Evolutionary conservation across 106 monocot genomes (phyloP), one percentile per base, ranked within the genome.

Genomic region (Amphibolis antarctica): DNA sequence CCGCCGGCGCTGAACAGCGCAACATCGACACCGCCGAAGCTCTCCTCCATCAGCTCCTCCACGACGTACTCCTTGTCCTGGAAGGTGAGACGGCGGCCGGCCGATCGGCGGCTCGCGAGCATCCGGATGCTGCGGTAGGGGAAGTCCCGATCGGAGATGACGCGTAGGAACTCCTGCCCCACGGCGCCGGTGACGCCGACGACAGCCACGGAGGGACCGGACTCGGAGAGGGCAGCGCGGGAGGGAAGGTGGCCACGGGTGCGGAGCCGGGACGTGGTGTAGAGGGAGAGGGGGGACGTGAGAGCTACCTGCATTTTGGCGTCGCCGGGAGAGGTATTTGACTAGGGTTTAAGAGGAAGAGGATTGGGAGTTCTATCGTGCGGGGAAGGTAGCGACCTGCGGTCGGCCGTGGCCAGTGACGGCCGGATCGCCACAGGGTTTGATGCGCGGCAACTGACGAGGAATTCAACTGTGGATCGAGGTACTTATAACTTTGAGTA

Each of bases 161-260:
- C 96, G 36, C 62, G 19, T 49, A 98, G 87, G 82, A 98, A 98
- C 72, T 98, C 96, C 69, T 91, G 89, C 13, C 96, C 90, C 11
- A 98, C 90, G 48, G 96, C 96, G 43, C 96, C 96, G 15, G 96
- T 98, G 51, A 85, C 82, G 46, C 96, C 90, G 29, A 87, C 90
- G 12, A 98, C 70, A 11, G 96, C 96, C 4, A 98, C 57, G 18
- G 86, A 72, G 46, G 94, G 94, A 0, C 89, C 94, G 58, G 86
- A 81, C 44, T 83, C 84, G 22, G 61, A 60, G n/a, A 82, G 76
- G 59, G 65, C 31, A 84, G 86, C 82, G 45, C 84, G 78, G 30
- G 86, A 55, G 45, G 72, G 5, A 46, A 67, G 26, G 26, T 25
- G 25, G 45, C 45, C 25, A n/a, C n/a, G n/a, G n/a, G n/a, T n/a